Conservation (phyloP, 257 asterid genomes). For the Dorcoceras hygrometricum region DNA sequence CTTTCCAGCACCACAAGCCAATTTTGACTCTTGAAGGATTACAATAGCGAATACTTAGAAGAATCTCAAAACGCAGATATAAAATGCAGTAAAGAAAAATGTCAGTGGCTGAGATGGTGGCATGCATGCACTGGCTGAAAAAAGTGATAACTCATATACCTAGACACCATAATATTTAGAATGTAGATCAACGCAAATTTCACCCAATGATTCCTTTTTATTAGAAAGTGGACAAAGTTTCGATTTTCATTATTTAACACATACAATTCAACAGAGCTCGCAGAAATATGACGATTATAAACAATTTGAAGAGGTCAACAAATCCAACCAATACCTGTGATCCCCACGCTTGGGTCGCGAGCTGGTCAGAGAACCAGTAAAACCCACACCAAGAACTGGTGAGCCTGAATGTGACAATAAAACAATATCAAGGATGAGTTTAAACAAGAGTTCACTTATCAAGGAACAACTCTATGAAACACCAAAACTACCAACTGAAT, state of each 20-base stretch:
- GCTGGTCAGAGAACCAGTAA: conserved; percentile 82
- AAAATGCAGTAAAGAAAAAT: too few relatives aligned
- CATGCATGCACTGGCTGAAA: neutral
- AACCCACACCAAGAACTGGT: conserved; percentile 85
- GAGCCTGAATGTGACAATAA: conserved; percentile 40
- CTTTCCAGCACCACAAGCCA: neutral
- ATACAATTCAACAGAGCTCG: conserved; percentile 1
- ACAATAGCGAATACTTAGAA: too few relatives aligned
- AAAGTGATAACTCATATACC: neutral
- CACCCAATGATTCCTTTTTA: neutral
- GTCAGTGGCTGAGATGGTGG: neutral
- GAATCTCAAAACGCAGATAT: neutral
- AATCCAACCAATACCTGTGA: conserved; percentile 56
- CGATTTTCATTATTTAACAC: neutral
- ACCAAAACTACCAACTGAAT: conserved; percentile 9
- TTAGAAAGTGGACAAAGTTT: neutral
- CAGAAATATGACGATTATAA: conserved; percentile 13
- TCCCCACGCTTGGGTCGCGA: conserved; percentile 77
- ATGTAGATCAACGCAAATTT: neutral
- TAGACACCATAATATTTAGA: neutral
- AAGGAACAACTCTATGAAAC: neutral
- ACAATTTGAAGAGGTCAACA: conserved; percentile 6
- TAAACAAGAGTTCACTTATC: neutral
- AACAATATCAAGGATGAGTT: neutral
- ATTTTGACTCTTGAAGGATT: neutral